A percentile compares a stretch with the other conserved stretches of the same genome.
Conservation (phyloP, 1,284 basidiomycete species). For the Tranzscheliella williamsii region DNA sequence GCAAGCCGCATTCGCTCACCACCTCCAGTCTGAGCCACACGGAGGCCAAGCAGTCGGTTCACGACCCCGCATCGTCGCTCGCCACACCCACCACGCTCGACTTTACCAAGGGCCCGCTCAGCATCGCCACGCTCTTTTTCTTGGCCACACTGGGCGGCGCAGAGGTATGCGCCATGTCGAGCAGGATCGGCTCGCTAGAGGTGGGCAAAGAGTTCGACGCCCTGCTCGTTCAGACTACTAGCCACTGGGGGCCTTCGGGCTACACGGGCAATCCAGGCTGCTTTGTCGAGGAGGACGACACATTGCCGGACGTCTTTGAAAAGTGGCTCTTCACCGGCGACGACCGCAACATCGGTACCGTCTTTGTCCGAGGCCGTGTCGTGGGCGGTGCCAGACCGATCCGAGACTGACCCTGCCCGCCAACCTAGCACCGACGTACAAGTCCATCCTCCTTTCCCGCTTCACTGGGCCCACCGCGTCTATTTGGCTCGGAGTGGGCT, state of each 20-base stretch:
- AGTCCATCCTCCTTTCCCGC: no score
- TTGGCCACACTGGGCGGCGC: conserved; percentile 92
- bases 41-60: conserved; percentile 14
- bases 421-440: no score
- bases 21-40: conserved; percentile 22
- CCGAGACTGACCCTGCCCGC: conserved; percentile 20
- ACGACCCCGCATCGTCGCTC: conserved; percentile 24
- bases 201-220: conserved; percentile 90
- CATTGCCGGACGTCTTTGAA: conserved; percentile 52
- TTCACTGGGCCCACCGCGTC: no score
- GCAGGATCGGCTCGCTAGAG: conserved; percentile 76
- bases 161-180: conserved; percentile 73
- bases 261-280: conserved; percentile 67
- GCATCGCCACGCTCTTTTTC: conserved; percentile 78
- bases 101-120: conserved; percentile 71
- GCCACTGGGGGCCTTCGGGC: conserved; percentile 60
- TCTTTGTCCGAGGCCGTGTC: conserved; percentile 79
- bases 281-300: conserved; percentile 65
- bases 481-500: no score
- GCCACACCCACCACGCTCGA: conserved; percentile 19
- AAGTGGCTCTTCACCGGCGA: conserved; percentile 65
- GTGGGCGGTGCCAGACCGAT: conserved; percentile 70
- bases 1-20: conserved; percentile 26
- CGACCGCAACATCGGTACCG: conserved; percentile 79
- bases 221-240: conserved; percentile 69